Base-by-base conservation (phyloP, 345 rosid species). In the Eucalyptus marginata region DNA sequence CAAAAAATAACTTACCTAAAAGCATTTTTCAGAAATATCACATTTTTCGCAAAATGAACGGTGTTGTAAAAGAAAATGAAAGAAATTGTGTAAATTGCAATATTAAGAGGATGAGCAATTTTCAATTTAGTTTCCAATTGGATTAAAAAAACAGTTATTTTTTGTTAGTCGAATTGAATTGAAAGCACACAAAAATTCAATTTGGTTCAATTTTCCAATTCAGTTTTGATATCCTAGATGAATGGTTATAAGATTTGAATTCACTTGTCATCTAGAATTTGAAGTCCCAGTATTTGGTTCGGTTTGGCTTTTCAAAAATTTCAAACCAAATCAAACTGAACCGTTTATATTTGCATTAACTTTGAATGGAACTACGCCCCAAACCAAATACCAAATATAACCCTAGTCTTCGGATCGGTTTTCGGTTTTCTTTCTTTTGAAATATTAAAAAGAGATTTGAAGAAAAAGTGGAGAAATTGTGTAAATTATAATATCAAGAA, bases 331-430 rank as follows among this genome's bases (percentile, higher is more conserved):
- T 3, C 2, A 52, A 0, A 52, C 1, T 7, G 2, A 18, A 18
- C 0, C 10, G 3, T 52, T 52, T 52, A 4, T 4, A 52, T 0
- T 10, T 18, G 10, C 56, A 52, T 52, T 52, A 52, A 52, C 58
- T 18, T 52, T 52, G 24, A 52, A 7, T 52, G 1, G 58, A 52
- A 52, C 0, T 18, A 52, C 10, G 0, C 10, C 2, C 24, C 24
- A 52, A 52, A 52, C 0, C 24, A 18, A 0, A 18, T 52, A 0
- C 24, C 1, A 1, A 52, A 52, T 52, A 52, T 18, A 18, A 52
- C 24, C 56, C n/a, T n/a, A n/a, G n/a, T n/a, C n/a, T 52, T 52
- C 0, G 0, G 0, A 18, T 0, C 0, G 10, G 0, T 18, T 18
- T 52, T 52, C 1, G 4, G 0, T 52, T 18, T 52, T 52, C 1